Evolutionary conservation across 129 eudicot genomes (phyloP), one percentile per base, ranked within the genome.

Genomic region (Flaveria sonorensis): DNA sequence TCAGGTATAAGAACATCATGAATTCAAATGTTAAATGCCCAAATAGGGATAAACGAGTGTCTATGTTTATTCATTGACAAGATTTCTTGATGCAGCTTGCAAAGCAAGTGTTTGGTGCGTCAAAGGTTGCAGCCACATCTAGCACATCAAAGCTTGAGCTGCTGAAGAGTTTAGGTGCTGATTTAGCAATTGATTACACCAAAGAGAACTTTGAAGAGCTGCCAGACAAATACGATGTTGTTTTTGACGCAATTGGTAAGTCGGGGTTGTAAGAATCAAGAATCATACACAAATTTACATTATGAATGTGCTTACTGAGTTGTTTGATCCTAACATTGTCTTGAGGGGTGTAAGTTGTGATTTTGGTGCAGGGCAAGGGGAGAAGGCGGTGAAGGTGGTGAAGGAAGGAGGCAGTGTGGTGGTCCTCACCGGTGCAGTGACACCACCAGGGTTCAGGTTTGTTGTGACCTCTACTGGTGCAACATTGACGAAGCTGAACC

Each of bases 211-310:
- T 83, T 51, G 83, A 83, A 77, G 79, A 83, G 18, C 71, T 77
- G 21, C 83, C 86, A 55, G 86, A 83, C 24, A 83, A 83, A 83
- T 83, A 77, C 10, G 86, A 83, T 8, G 83, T 83, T 48, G 86
- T 82, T 28, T 83, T 43, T 65, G 86, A 83, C 61, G 75, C 79
- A 23, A 57, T 83, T 71, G 86, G 86, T 83, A 72, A 77, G 76
- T 46, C 39, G 10, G 3, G 32, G 66, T 15, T 36, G 39, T 65
- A 40, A 53, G 26, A 77, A 67, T 53, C 53, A 68, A 77, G 7
- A 68, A 52, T 68, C 68, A 53, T 39, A 68, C 57, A 53, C 68
- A 68, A 13, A 56, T 5, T 14, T 26, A 40, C 20, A 76, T 20
- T 50, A 32, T 63, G 48, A 12, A 10, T 32, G 63, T 51, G 39